These are phyloP conservation scores for Nicotiana undulata DNA, from an alignment of 257 asterid species.

Conservation along the genomic window DNA sequence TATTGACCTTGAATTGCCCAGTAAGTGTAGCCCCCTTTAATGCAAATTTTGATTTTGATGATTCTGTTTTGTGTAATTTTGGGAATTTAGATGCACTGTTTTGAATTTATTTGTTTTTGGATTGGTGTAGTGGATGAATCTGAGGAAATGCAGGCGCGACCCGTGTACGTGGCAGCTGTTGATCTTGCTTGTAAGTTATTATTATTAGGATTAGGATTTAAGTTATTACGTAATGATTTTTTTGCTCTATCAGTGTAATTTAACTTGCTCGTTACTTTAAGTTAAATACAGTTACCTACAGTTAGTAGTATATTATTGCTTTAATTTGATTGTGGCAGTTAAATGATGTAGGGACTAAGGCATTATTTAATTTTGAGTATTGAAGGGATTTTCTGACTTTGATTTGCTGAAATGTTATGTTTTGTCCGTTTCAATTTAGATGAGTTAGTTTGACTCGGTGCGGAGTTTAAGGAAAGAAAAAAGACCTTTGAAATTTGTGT, in stretches of 20 bases:
- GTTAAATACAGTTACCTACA: no score
- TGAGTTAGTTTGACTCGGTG: no score
- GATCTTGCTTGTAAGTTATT: conserved; percentile 79
- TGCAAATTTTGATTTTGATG: background rate
- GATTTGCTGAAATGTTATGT: background rate
- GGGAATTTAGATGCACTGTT: background rate
- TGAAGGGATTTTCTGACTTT: background rate
- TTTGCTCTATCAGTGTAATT: no score
- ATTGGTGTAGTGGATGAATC: conserved; percentile 65
- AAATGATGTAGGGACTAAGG: background rate
- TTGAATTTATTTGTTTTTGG: conserved; percentile 8
- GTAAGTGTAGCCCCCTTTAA: conserved; percentile 23
- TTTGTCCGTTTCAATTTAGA: background rate
- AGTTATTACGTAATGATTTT: no score
- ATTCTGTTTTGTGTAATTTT: background rate
- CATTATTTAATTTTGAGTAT: background rate
- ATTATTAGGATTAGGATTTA: no score
- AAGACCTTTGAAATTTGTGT: no score
- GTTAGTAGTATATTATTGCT: background rate
- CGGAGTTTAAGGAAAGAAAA: no score
- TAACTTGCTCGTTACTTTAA: no score
- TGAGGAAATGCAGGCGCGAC: conserved; percentile 79
- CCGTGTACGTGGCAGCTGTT: conserved; percentile 92
- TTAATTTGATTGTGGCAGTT: background rate
- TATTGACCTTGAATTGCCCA: conserved; percentile 78